These are phyloP conservation scores for Hygrocybe punicea DNA, from an alignment of 768 basidiomycete species.

Conservation along the genomic window DNA sequence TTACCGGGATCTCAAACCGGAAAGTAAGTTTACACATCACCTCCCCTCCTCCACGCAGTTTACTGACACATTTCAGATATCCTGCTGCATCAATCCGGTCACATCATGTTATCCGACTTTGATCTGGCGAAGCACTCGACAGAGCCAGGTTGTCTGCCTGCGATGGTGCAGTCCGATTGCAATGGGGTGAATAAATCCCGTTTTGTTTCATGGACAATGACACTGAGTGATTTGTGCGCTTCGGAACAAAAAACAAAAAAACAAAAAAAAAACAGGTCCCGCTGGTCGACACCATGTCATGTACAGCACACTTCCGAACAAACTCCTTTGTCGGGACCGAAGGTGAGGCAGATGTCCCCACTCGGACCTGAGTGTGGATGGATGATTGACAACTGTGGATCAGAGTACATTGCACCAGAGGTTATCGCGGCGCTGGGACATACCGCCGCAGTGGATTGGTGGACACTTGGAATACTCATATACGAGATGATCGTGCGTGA, in stretches of 20 bases:
- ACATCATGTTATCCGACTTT: constrained; percentile 99
- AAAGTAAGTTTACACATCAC: constrained; percentile 64
- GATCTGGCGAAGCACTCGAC: constrained; percentile 96
- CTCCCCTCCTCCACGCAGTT: constrained; percentile 12
- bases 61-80: constrained; percentile 63
- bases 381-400: constrained; percentile 9
- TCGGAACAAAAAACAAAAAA: too few relatives aligned
- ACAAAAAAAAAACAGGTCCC: constrained; percentile 57
- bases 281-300: constrained; percentile 93
- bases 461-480: constrained; percentile 96
- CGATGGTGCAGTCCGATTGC: constrained; percentile 80
- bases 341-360: constrained; percentile 45
- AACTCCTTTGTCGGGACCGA: constrained; percentile 99
- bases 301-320: constrained; percentile 95
- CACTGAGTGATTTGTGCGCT: not conserved
- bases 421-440: constrained; percentile 96
- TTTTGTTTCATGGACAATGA: not conserved
- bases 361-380: constrained; percentile 18
- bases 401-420: constrained; percentile 99
- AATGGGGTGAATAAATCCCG: constrained; percentile 69
- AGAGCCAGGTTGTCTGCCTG: constrained; percentile 81
- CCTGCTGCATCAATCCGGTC: constrained; percentile 93
- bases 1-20: constrained; percentile 98
- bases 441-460: constrained; percentile 99
- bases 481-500: constrained; percentile 97